Base-by-base conservation (phyloP, 139 green algal genomes). In the Pseudopediastrum boryanum region DNA sequence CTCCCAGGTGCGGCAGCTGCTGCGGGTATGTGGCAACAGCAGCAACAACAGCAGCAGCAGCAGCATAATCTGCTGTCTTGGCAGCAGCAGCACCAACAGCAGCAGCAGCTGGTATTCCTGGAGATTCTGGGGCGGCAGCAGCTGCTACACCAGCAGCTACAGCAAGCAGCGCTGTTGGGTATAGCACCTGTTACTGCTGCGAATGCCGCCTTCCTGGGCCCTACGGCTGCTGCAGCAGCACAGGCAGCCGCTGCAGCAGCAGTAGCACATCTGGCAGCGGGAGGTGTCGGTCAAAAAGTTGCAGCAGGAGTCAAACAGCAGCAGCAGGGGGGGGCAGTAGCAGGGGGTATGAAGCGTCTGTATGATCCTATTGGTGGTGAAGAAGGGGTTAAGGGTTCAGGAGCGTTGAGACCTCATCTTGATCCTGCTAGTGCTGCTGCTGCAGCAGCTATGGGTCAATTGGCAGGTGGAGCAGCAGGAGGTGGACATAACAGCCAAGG, bases 341-440 rank as follows among this genome's bases (percentile, higher is more conserved):
- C 71, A 78, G 39, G 54, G 69, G 56, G 54, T 70, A 56, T 56
- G 59, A 56, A 70, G 68, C 71, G 39, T 78, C 41, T 56, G 69
- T 54, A 54, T 70, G 71, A 70, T 39, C 33, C 71, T 70, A 7
- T 61, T 27, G 29, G 19, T 78, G 16, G 58, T 78, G 71, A 54
- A 78, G 41, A 54, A 78, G 4, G 56, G 69, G 71, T 29, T 78
- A 19, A 39, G 58, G 23, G 27, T 59, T n/a, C 38, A 70, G 71
- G 54, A 78, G 54, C 71, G 69, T 29, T 41, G 27, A 25, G 61
- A 5, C 35, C 48, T n/a, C 19, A 16, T n/a, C 19, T 21, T 21
- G 48, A 58, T 58, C 19, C 21, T 48, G 62, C 33, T 2, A 50
- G 27, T 38, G 33, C 25, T 16, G 59, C 59, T 44, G 33, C 59